Evolutionary conservation across 2,329 filamentous ascomycete genomes (phyloP), one percentile per base, ranked within the genome.

Genomic region (Aspergillus novofumigatus): DNA sequence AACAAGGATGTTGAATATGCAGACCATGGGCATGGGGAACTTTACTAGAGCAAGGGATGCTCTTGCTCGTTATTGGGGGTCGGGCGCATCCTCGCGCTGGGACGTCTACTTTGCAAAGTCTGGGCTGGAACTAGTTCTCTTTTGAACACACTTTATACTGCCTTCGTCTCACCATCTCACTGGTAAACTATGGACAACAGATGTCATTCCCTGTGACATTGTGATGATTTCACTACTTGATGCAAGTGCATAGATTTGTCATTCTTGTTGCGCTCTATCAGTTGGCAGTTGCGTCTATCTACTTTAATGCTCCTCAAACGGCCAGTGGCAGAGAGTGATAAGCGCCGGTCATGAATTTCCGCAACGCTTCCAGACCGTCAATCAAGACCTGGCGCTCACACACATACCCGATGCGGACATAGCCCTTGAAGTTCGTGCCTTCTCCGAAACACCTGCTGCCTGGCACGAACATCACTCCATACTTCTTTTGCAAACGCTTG

Each of bases 401-500:
- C 1, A 87, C 88, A 72, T 88, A 93, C 0, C 90, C 90, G 54
- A 94, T 80, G 58, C 91, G 80, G 14, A 94, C 86, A 71, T 83
- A 92, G 1, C 90, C 90, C 63, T 81, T 79, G 65, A 89, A 92
- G 51, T 90, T 85, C 32, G 78, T 64, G 8, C 76, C 78, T 14
- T 77, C 71, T 0, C 90, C 90, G 71, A 94, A 94, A 63, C 87
- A 90, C 47, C 78, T 80, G 48, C 83, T 84, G 0, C 88, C 91
- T 0, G 91, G 90, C 17, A 90, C 77, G 55, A 93, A 79, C 78
- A 93, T 80, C 3, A 91, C 86, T 21, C 88, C 88, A 0, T 81
- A 86, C 70, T 85, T 82, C 55, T 84, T 79, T 42, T 90, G 74
- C 41, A 94, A 71, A 65, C 83, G 81, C 64, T 84, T 75, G 64